Conservation (phyloP, 164 flowering plant genomes). For the Cinnamomum chago region DNA sequence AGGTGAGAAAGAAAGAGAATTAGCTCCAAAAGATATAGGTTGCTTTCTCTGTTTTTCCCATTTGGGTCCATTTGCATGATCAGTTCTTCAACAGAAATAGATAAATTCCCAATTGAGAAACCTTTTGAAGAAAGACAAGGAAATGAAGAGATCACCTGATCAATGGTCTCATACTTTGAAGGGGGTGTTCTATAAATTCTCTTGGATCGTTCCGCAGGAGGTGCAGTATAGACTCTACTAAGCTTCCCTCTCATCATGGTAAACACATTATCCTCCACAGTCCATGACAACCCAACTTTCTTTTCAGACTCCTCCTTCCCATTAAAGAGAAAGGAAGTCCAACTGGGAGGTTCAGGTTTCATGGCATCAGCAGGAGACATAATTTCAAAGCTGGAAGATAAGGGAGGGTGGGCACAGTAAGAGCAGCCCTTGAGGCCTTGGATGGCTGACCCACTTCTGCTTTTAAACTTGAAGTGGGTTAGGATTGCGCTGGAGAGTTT, state of each 20-base stretch:
- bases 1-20: background rate
- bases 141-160: conserved; percentile 53
- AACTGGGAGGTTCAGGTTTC: conserved; percentile 55
- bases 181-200: conserved; percentile 54
- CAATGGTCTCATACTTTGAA: conserved; percentile 74
- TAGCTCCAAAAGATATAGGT: background rate
- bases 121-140: background rate
- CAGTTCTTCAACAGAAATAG: too few relatives aligned
- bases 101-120: too few relatives aligned
- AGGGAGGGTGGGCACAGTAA: conserved; percentile 64
- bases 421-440: conserved; percentile 67
- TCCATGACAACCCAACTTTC: conserved; percentile 54
- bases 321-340: conserved; percentile 40
- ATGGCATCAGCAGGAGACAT: conserved; percentile 69
- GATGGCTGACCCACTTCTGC: conserved; percentile 49
- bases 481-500: conserved; percentile 62
- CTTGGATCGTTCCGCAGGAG: conserved; percentile 68
- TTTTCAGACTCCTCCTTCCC: conserved; percentile 16
- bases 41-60: background rate
- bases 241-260: conserved; percentile 56
- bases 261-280: conserved; percentile 48
- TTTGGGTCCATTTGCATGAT: too few relatives aligned
- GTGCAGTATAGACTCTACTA: conserved; percentile 77
- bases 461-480: conserved; percentile 58
- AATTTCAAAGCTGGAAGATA: conserved; percentile 61